phyloP scores from a whole-genome alignment of 768 basidiomycete species.

The Leccinum broughii region DNA sequence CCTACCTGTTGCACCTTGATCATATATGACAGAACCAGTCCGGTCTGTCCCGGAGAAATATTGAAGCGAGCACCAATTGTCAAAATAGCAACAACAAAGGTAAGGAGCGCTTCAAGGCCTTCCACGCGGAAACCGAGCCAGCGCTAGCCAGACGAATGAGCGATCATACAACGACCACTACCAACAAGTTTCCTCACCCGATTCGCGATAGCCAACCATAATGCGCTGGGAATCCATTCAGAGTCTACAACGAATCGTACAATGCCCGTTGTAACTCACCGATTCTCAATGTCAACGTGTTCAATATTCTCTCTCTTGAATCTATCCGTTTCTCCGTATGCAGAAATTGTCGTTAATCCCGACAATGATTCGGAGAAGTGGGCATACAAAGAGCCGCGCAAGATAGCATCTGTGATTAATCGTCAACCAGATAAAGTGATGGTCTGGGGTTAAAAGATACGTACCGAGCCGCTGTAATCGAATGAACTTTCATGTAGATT shows the following conservation, averaged over 20 bases:
- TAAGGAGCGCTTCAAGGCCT: conserved; percentile 69
- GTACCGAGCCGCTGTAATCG: conserved; percentile 53
- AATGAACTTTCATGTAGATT: conserved; percentile 2
- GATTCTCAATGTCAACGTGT: conserved; percentile 82
- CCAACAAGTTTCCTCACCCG: conserved; percentile 44
- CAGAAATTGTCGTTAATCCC: conserved; percentile 84
- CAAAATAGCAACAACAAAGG: conserved; percentile 78
- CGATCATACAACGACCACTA: not conserved
- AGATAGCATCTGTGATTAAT: conserved; percentile 61
- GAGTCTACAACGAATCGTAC: not conserved
- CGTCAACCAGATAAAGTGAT: not conserved
- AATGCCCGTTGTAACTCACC: conserved; percentile 39
- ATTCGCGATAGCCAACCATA: conserved; percentile 84
- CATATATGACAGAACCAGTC: conserved; percentile 77
- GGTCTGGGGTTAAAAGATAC: not conserved
- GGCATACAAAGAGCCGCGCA: conserved; percentile 84
- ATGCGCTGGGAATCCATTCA: conserved; percentile 50
- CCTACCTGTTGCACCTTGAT: conserved; percentile 72
- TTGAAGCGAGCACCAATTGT: conserved; percentile 70
- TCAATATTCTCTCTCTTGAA: conserved; percentile 76
- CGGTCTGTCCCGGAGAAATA: conserved; percentile 79
- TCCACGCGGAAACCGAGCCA: conserved; percentile 94
- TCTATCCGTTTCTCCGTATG: conserved; percentile 76
- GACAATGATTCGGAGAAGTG: conserved; percentile 92
- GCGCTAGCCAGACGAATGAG: conserved; percentile 40